Evolutionary conservation across 176 grass and related monocot genomes (phyloP).

Genomic region (maize (Zea mays)): Zm-B73-REFERENCE-NAM-5.0 NC_050105.1:58497501-58498000

Average conservation of each 20-base stretch:
- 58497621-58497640: conserved; percentile 53
- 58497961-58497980: conserved; percentile 43
- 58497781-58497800: conserved; percentile 41
- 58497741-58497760: conserved; percentile 17
- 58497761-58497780: conserved; percentile 26
- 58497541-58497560: conserved; percentile 46
- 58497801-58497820: conserved; percentile 49
- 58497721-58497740: conserved; percentile 40
- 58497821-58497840: conserved; percentile 51
- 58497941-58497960: conserved; percentile 53
- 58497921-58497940: conserved; percentile 58
- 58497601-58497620: conserved; percentile 58
- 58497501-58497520: conserved; percentile 36
- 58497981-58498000: conserved; percentile 53
- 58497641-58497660: conserved; percentile 50
- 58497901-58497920: conserved; percentile 55
- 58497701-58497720: conserved; percentile 38
- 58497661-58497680: conserved; percentile 31
- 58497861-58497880: conserved; percentile 46
- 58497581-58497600: conserved; percentile 45
- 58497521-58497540: conserved; percentile 54
- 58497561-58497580: conserved; percentile 49
- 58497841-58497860: conserved; percentile 43
- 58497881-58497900: conserved; percentile 55
- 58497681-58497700: conserved; percentile 38